A percentile compares a stretch with the other conserved stretches of the same genome.
Evolutionary conservation across 2,329 filamentous ascomycete genomes (phyloP).

Genomic region (Ophiocordyceps australis): DNA sequence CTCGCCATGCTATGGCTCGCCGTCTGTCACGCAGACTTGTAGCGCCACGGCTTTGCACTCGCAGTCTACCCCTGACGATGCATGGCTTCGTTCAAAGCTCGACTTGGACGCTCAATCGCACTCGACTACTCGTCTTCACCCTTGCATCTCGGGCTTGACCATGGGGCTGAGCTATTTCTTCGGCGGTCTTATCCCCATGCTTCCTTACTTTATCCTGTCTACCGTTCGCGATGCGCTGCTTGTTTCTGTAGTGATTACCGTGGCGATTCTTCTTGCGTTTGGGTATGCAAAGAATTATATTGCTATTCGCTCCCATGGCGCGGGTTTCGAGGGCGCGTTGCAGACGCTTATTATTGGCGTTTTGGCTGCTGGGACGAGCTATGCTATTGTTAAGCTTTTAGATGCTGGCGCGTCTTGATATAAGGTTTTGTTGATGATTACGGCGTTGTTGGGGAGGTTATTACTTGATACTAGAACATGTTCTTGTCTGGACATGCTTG

Average conservation of each 20-base stretch:
- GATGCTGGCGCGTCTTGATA: conserved; percentile 14
- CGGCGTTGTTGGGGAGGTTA: too few relatives aligned
- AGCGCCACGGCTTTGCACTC: too few relatives aligned
- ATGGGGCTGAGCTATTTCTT: conserved; percentile 53
- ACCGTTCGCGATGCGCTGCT: conserved; percentile 30
- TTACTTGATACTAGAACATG: too few relatives aligned
- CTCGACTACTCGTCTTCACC: conserved; percentile 20
- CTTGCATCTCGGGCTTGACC: conserved; percentile 40
- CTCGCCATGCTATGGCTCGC: too few relatives aligned
- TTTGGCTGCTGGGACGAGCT: conserved; percentile 46
- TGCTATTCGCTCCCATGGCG: conserved; percentile 28
- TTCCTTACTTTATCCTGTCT: conserved; percentile 47
- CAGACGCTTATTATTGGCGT: conserved; percentile 49
- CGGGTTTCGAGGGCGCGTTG: conserved; percentile 38
- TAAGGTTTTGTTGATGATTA: too few relatives aligned
- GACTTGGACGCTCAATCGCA: conserved; percentile 34
- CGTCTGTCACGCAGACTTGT: too few relatives aligned
- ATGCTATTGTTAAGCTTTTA: conserved; percentile 40
- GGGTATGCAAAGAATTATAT: conserved; percentile 46
- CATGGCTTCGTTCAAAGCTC: conserved; percentile 40
- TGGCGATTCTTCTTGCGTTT: conserved; percentile 40
- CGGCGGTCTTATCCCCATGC: conserved; percentile 50
- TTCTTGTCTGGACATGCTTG: conserved; percentile 2
- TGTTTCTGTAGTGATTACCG: conserved; percentile 41
- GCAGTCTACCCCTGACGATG: too few relatives aligned